phyloP scores from a whole-genome alignment of 2,329 filamentous ascomycete genomes.

The Tolypocladium endophyticum region DNA sequence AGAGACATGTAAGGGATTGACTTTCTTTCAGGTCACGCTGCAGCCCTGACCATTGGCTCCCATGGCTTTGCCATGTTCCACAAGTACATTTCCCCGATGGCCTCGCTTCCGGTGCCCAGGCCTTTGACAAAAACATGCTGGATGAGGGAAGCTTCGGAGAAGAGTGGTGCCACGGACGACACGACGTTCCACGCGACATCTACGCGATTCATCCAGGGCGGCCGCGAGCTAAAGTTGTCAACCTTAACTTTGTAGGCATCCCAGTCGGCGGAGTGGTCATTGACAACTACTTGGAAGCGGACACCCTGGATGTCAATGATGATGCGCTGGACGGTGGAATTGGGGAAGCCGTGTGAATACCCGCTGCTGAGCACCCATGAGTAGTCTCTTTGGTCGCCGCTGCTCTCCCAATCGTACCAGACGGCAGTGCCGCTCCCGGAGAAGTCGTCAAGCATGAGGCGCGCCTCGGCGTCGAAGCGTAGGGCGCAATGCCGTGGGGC shows the following conservation, averaged over 20 bases:
- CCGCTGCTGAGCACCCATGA: constrained; percentile 22
- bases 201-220: constrained; percentile 9
- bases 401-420: constrained; percentile 30
- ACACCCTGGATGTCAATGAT: constrained; percentile 27
- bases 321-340: constrained; percentile 19
- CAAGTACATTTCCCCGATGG: constrained; percentile 25
- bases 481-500: constrained; percentile 25
- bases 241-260: constrained; percentile 22
- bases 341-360: constrained; percentile 17
- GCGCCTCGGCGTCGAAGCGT: constrained; percentile 25
- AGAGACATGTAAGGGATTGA: background rate
- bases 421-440: constrained; percentile 27
- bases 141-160: constrained; percentile 9
- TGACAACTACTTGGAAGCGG: constrained; percentile 27
- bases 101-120: constrained; percentile 14
- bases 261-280: constrained; percentile 22
- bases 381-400: constrained; percentile 23
- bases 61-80: constrained; percentile 30
- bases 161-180: background rate
- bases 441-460: constrained; percentile 27
- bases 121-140: constrained; percentile 26
- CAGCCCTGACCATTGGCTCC: constrained; percentile 32
- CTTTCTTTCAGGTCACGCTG: constrained; percentile 12
- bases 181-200: background rate
- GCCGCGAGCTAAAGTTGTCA: constrained; percentile 20